Evolutionary conservation across 495 filamentous ascomycete species (phyloP).

Genomic region (Neurospora sp.): DNA sequence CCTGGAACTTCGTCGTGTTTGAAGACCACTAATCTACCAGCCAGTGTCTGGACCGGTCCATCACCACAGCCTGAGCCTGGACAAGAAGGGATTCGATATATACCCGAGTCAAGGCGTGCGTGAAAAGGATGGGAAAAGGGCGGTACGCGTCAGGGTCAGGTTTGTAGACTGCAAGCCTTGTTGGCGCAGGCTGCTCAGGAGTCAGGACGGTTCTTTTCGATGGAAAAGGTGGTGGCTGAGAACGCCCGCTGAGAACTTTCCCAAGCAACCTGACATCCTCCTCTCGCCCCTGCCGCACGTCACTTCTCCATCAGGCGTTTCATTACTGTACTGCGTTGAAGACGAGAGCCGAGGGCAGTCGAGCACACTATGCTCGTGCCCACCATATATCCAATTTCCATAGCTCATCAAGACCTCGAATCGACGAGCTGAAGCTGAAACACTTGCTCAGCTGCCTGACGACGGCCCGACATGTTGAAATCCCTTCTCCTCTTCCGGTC

Average conservation of each 20-base stretch:
- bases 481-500: too few relatives aligned
- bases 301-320: background rate
- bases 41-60: background rate
- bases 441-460: background rate
- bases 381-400: background rate
- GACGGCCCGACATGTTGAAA: background rate
- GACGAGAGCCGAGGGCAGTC: background rate
- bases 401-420: background rate
- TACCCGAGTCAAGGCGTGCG: too few relatives aligned
- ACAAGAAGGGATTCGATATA: too few relatives aligned
- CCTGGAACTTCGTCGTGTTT: too few relatives aligned
- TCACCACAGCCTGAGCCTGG: too few relatives aligned
- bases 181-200: too few relatives aligned
- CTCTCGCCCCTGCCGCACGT: background rate
- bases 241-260: background rate
- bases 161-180: too few relatives aligned
- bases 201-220: too few relatives aligned
- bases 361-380: background rate
- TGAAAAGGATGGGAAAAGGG: too few relatives aligned
- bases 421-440: background rate
- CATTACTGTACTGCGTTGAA: background rate
- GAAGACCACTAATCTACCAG: background rate
- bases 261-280: background rate
- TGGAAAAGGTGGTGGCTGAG: too few relatives aligned
- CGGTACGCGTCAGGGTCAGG: too few relatives aligned